Conservation (phyloP, 169 alveolate genomes). For the Eimeria praecox region DNA sequence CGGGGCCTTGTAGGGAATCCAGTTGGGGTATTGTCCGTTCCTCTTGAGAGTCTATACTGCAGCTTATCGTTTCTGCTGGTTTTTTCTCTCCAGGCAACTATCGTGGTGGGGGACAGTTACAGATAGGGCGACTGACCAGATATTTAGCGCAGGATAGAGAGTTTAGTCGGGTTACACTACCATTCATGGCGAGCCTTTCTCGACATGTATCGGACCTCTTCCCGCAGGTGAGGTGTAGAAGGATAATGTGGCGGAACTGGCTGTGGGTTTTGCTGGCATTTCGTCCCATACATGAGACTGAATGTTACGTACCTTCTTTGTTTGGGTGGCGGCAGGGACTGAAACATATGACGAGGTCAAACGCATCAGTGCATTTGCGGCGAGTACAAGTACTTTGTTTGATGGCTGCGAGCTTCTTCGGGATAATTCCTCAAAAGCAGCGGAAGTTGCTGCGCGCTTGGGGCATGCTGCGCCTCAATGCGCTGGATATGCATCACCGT, state of each 20-base stretch:
- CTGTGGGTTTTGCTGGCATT: background rate
- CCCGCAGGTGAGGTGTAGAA: background rate
- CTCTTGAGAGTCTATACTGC: background rate
- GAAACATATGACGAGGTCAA: background rate
- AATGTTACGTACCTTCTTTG: background rate
- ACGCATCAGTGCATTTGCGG: conserved; percentile 61
- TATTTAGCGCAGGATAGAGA: background rate
- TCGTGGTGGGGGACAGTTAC: conserved; percentile 23
- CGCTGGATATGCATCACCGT: conserved; percentile 73
- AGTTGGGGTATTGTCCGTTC: background rate
- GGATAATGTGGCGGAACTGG: background rate
- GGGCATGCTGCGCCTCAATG: conserved; percentile 4
- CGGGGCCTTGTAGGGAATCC: background rate
- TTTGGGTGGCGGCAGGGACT: conserved; percentile 51
- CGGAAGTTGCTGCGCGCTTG: conserved; percentile 24
- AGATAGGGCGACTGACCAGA: background rate
- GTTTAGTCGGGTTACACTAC: background rate
- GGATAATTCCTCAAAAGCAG: conserved; percentile 63
- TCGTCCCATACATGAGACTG: background rate
- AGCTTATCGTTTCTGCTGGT: background rate
- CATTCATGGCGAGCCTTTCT: conserved; percentile 16
- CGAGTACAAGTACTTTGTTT: conserved; percentile 44
- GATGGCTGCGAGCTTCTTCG: conserved; percentile 70
- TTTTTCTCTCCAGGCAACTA: background rate
- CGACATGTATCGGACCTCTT: background rate